Base-by-base conservation (phyloP, 2,329 filamentous ascomycete species). In the Ilyonectria sp. region DNA sequence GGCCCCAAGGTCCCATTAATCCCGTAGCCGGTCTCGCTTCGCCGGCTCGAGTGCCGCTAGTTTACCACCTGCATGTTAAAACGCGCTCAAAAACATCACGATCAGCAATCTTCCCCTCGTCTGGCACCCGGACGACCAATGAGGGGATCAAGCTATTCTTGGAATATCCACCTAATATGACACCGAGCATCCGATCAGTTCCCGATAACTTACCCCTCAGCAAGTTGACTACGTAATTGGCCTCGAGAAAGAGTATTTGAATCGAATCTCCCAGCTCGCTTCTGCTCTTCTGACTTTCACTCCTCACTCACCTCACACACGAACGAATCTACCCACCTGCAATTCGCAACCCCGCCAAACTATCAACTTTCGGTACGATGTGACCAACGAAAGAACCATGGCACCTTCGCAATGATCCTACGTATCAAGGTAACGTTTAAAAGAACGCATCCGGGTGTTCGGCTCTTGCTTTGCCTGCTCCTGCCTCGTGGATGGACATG, bases 401-500 rank as follows among this genome's bases (percentile, higher is more conserved):
- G 60, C 75, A 63, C 72, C 60, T 73, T 76, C 71, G 74, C 75
- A 72, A 65, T 71, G 63, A 69, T 73, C 69, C 71, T 63, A 76
- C 57, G 72, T 71, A 80, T 84, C 82, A 80, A 84, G 82, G 82
- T 84, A 84, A 84, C 79, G 82, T 82, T 71, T 73, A 78, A 76
- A 81, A 82, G 80, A 82, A 79, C 77, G 83, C 82, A 84, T 78
- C 81, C 82, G 82, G 82, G 82, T 84, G 82, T 83, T 83, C 75
- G 72, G 62, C 77, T 74, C 70, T 68, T 66, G 68, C 56, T 63
- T 58, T 68, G 56, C 69, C 46, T 56, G 62, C 17, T 60, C 43
- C 44, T 56, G 43, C 37, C 31, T 46, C 37, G 49, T 52, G 17
- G 6, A 35, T 15, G 19, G 17, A 31, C 43, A 15, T 19, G 33